Percentiles rank a stretch among this genome's conserved stretches.
phyloP scores from a whole-genome alignment of 176 grass and related monocot species.

The Tillandsia leiboldiana region DNA sequence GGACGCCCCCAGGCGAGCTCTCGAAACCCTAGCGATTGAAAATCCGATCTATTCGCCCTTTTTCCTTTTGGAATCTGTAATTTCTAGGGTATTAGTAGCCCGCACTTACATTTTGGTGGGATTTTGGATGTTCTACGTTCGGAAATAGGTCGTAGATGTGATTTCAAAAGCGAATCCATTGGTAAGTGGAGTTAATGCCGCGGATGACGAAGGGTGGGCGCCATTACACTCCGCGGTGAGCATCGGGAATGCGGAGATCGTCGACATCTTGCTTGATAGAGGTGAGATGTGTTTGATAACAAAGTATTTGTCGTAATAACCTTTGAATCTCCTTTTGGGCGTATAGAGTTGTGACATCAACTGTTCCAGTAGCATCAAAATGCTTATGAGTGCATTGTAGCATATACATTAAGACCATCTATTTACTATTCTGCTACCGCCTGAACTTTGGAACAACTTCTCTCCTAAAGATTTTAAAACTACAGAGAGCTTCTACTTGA shows the following conservation, averaged over 20 bases:
- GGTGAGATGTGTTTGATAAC: constrained; percentile 25
- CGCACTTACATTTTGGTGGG: background rate
- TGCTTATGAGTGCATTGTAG: background rate
- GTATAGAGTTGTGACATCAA: background rate
- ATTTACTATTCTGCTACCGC: too few species aligned
- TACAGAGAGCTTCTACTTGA: too few species aligned
- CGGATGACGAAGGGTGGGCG: constrained; percentile 90
- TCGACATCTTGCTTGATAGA: constrained; percentile 55
- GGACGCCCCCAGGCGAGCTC: constrained; percentile 34
- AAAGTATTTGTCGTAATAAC: background rate
- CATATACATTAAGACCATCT: too few species aligned
- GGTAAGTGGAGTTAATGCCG: constrained; percentile 46
- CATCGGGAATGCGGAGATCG: constrained; percentile 54
- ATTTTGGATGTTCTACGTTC: constrained; percentile 4
- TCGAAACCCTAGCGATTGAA: background rate
- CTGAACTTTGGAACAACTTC: too few species aligned
- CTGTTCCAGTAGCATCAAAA: background rate
- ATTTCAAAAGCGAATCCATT: constrained; percentile 35
- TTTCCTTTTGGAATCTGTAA: background rate
- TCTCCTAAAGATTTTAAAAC: too few species aligned
- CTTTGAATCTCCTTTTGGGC: background rate
- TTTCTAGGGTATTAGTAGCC: constrained; percentile 14
- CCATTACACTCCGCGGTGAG: constrained; percentile 74
- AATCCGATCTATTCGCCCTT: background rate
- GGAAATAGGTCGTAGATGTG: constrained; percentile 41